Percentiles rank a stretch among this genome's conserved stretches.
Evolutionary conservation across 2,329 filamentous ascomycete genomes (phyloP).

Genomic region (Epichloe hybrida): DNA sequence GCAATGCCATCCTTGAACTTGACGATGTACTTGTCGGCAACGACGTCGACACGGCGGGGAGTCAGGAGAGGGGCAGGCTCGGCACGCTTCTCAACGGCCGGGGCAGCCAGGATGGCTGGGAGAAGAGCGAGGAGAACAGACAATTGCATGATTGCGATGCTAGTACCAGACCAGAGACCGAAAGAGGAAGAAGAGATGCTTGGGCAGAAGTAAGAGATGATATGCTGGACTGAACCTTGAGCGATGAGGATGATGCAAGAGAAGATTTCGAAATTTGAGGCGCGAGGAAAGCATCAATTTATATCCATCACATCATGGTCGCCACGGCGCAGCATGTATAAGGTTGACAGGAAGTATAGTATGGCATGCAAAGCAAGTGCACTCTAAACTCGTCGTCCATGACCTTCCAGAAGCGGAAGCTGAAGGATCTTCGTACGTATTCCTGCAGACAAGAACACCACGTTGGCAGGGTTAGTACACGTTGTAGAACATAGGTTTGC

Average conservation of each 20-base stretch:
- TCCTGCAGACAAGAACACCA: neutral
- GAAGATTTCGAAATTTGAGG: neutral
- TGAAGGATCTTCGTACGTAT: neutral
- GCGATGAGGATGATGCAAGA: neutral
- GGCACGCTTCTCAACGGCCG: slow-evolving; percentile 10
- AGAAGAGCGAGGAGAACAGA: slow-evolving; percentile 12
- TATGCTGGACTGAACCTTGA: neutral
- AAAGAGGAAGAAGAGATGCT: neutral
- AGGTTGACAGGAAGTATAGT: neutral
- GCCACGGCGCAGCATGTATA: neutral
- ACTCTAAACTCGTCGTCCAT: neutral
- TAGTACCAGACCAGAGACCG: neutral
- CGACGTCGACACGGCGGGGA: slow-evolving; percentile 8
- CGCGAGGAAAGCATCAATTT: slow-evolving; percentile 1
- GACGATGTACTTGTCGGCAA: slow-evolving; percentile 19
- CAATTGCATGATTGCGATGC: slow-evolving; percentile 11
- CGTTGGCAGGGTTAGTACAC: neutral
- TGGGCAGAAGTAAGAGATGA: neutral
- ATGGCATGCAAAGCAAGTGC: neutral
- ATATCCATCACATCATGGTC: slow-evolving; percentile 2
- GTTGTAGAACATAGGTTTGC: neutral
- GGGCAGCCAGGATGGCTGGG: slow-evolving; percentile 12
- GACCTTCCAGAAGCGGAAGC: slow-evolving; percentile 10
- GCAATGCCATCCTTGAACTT: slow-evolving; percentile 14
- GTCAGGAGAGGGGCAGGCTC: slow-evolving; percentile 15